phyloP scores from a whole-genome alignment of 345 rosid species.

The Eutrema yunnanense region DNA sequence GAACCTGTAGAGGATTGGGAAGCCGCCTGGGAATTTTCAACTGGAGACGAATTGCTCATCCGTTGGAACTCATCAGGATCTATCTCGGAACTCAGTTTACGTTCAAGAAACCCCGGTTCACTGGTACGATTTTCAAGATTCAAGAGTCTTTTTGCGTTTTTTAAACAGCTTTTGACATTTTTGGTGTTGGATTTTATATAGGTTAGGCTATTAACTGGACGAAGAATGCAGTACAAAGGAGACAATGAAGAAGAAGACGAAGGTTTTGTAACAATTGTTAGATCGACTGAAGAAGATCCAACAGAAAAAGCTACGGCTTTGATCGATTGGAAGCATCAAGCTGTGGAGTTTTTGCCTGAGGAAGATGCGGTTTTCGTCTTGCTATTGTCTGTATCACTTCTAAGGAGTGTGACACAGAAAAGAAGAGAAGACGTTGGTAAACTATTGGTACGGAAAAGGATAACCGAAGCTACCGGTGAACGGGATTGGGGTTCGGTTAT shows the following conservation, averaged over 20 bases:
- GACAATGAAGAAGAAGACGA: conserved; percentile 15
- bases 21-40: conserved; percentile 72
- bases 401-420: conserved; percentile 60
- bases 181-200: background rate
- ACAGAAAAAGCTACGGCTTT: conserved; percentile 70
- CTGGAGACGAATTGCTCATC: conserved; percentile 64
- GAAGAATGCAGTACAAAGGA: conserved; percentile 55
- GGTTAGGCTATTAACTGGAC: conserved; percentile 58
- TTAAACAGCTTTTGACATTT: background rate
- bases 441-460: conserved; percentile 53
- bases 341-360: conserved; percentile 58
- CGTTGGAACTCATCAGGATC: conserved; percentile 43
- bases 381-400: conserved; percentile 56
- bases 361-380: conserved; percentile 69
- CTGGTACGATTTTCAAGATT: conserved; percentile 25
- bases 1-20: conserved; percentile 51
- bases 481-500: conserved; percentile 82
- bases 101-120: conserved; percentile 44
- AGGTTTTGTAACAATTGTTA: conserved; percentile 54
- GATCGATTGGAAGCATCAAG: conserved; percentile 71
- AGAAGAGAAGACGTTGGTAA: conserved; percentile 64
- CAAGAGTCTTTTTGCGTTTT: background rate
- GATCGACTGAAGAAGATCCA: conserved; percentile 55
- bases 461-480: conserved; percentile 61
- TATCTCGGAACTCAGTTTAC: conserved; percentile 30